A percentile compares a stretch with the other conserved stretches of the same genome.
These are phyloP conservation scores for Xanthoparmelia taractica DNA, from an alignment of 495 filamentous ascomycete species.

Conservation along the genomic window DNA sequence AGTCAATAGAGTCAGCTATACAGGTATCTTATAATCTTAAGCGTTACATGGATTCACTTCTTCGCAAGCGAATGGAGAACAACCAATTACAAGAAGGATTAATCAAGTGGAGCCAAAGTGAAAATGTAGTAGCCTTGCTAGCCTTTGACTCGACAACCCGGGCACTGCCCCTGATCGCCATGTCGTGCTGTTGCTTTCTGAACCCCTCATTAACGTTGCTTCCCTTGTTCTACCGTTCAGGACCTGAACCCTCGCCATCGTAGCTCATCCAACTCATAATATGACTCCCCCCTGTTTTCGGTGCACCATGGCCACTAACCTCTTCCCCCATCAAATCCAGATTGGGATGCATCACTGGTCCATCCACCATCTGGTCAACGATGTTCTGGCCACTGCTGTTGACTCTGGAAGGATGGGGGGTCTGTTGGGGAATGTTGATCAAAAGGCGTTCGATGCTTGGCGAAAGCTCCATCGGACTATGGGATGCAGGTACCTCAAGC, in stretches of 20 bases:
- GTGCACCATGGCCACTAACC: background rate
- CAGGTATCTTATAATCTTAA: too few species aligned
- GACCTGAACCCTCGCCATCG: slow-evolving; percentile 3
- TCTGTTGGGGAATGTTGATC: slow-evolving; percentile 2
- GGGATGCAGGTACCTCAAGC: slow-evolving; percentile 1
- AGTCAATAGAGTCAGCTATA: too few species aligned
- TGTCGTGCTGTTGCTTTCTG: background rate
- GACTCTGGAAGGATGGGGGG: background rate
- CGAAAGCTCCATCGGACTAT: background rate
- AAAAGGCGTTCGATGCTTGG: slow-evolving; percentile 3
- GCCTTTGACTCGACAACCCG: background rate
- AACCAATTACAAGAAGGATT: background rate
- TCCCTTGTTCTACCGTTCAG: background rate
- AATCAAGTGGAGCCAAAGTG: background rate
- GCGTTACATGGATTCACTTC: too few species aligned
- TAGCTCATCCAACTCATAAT: slow-evolving; percentile 23
- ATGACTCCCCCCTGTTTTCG: background rate
- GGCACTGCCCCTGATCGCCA: background rate
- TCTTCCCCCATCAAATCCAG: slow-evolving; percentile 4
- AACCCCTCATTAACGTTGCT: background rate
- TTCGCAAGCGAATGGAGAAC: background rate
- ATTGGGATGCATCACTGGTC: slow-evolving; percentile 9
- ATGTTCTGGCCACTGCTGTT: slow-evolving; percentile 6
- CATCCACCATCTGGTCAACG: background rate
- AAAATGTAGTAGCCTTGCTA: background rate